Evolutionary conservation across 2,329 filamentous ascomycete genomes (phyloP), one percentile per base, ranked within the genome.

Genomic region (Parascedosporium putredinis): DNA sequence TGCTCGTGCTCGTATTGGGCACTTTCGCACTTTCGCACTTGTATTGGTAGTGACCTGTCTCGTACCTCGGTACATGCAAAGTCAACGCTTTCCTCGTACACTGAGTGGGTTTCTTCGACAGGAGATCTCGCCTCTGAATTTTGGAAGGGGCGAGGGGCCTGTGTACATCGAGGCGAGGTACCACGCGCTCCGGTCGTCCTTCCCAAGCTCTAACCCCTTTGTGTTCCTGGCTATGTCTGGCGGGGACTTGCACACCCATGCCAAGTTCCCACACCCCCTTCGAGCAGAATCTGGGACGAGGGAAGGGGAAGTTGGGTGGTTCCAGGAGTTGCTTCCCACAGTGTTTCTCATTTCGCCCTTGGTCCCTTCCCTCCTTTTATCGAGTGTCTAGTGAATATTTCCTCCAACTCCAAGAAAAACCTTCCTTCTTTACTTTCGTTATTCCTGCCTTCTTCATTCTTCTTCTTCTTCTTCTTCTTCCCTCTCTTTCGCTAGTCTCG

Each of bases 301-400:
- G 20, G 16, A 10, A 22, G 16, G 16, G 12, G 16, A 10, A 20
- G 38, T 10, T 45, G 14, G 43, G 43, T 45, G 43, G 22, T 42
- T 22, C 38, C 18, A 22, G 38, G n/a, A 20, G 38, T 20, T 20
- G 23, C 27, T 31, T 7, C 33, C 38, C 38, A 14, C 14, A 9
- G 46, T 40, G 46, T 48, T 40, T 48, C 46, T 40, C 46, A 36
- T 48, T 48, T 47, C n/a, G 46, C 33, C 33, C 46, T 36, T 47
- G 18, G 46, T 23, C 27, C 33, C n/a, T 48, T 16, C 46, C 12
- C 45, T 47, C 45, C 45, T 47, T 47, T 47, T 22, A 31, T 38
- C 8, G 8, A 34, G n/a, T 25, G 36, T 47, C 45, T 47, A 7
- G 45, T 22, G 45, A 24, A 31, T 33, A 47, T 33, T 29, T 48